phyloP scores from a whole-genome alignment of 345 rosid species.

The Hirschfeldia incana region DNA sequence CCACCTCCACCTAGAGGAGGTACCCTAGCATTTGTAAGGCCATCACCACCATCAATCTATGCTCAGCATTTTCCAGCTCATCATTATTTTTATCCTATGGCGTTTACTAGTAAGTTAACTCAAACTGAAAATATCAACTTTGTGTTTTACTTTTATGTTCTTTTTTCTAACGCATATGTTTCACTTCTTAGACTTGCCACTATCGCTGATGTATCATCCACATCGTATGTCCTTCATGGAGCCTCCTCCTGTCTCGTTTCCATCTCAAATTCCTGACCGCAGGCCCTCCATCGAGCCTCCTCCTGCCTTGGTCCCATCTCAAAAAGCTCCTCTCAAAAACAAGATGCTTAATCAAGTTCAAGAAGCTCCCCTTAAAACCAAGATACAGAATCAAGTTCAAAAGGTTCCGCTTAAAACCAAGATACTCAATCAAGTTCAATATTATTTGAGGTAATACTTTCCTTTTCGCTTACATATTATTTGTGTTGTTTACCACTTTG shows the following conservation, averaged over 20 bases:
- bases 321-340: not conserved
- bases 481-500: not conserved
- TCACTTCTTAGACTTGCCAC: not conserved
- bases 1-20: slow-evolving; percentile 16
- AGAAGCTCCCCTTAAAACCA: not conserved
- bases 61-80: not conserved
- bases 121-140: not conserved
- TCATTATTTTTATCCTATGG: not conserved
- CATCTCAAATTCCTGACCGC: not conserved
- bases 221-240: not conserved
- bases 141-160: not conserved
- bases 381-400: slow-evolving; percentile 6
- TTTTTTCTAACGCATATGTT: not conserved
- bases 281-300: not conserved
- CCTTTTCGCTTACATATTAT: not conserved
- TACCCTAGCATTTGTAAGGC: not conserved
- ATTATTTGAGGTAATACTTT: slow-evolving; percentile 64
- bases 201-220: not conserved
- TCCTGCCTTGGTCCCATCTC: slow-evolving; percentile 12
- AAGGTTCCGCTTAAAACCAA: not conserved
- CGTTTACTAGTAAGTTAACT: not conserved
- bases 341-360: slow-evolving; percentile 4
- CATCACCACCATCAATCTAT: not conserved
- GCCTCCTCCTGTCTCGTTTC: not conserved
- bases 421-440: slow-evolving; percentile 37